Conservation (phyloP, 768 basidiomycete genomes). For the Amyloporia xantha region DNA sequence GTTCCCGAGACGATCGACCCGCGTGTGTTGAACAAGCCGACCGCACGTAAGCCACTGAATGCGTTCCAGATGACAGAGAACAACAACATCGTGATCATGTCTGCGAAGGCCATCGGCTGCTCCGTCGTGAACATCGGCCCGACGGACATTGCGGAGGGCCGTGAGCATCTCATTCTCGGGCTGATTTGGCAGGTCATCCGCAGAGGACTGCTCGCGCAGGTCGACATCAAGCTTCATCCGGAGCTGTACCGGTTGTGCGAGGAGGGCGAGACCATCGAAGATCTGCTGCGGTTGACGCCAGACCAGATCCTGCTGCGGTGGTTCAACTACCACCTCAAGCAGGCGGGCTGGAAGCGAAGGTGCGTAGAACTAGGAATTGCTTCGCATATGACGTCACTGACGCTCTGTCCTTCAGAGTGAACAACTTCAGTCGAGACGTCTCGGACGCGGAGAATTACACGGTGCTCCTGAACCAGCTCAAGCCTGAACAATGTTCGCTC, state of each 20-base stretch:
- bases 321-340: constrained; percentile 99
- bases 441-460: constrained; percentile 98
- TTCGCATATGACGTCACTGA: not conserved
- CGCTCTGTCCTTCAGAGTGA: constrained; percentile 52
- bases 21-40: constrained; percentile 93
- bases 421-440: constrained; percentile 98
- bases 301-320: constrained; percentile 97
- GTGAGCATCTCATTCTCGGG: constrained; percentile 95
- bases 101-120: constrained; percentile 96
- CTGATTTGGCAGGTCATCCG: constrained; percentile 99
- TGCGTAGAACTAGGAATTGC: constrained; percentile 26
- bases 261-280: constrained; percentile 95
- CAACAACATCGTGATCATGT: constrained; percentile 99
- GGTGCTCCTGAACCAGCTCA: constrained; percentile 89
- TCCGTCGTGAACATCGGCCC: constrained; percentile 99
- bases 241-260: constrained; percentile 95
- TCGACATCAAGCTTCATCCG: constrained; percentile 97
- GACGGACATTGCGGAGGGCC: constrained; percentile 83
- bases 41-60: constrained; percentile 76
- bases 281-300: constrained; percentile 86
- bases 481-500: constrained; percentile 89
- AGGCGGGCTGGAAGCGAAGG: constrained; percentile 87
- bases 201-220: constrained; percentile 84
- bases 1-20: constrained; percentile 99
- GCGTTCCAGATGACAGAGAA: constrained; percentile 99